A percentile compares a stretch with the other conserved stretches of the same genome.
These are phyloP conservation scores for Fraxinus angustifolia DNA, from an alignment of 305 asterid species.

Conservation along the genomic window DNA sequence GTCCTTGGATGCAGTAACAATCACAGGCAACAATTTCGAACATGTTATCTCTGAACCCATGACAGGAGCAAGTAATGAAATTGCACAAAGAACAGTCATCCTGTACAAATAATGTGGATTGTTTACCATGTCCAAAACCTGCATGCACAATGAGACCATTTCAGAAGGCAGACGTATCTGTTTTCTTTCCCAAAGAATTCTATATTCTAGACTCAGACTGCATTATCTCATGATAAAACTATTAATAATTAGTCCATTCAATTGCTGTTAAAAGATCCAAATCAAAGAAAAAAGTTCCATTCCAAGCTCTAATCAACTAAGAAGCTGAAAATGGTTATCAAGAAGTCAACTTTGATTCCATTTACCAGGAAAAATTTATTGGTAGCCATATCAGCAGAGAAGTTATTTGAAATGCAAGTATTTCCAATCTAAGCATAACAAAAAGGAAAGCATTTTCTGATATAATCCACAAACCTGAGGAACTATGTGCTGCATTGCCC, in stretches of 20 bases:
- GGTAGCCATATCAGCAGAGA: not conserved
- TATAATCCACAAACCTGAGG: constrained; percentile 33
- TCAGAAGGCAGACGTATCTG: not conserved
- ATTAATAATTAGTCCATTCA: not conserved
- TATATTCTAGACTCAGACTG: not conserved
- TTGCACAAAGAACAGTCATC: constrained; percentile 41
- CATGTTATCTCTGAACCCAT: constrained; percentile 46
- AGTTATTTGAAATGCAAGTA: not conserved
- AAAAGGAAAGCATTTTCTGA: not conserved
- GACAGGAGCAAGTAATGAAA: constrained; percentile 49
- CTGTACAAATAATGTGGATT: constrained; percentile 48
- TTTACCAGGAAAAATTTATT: not conserved
- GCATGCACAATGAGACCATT: not conserved
- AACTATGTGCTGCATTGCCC: constrained; percentile 48
- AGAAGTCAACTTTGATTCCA: not conserved
- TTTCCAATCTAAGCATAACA: not conserved
- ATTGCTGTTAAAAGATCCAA: not conserved
- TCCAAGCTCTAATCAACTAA: not conserved
- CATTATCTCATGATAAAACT: not conserved
- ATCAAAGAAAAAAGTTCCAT: not conserved
- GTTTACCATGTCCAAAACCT: constrained; percentile 42
- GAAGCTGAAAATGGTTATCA: not conserved
- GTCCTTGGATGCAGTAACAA: constrained; percentile 37
- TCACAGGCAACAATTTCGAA: constrained; percentile 40
- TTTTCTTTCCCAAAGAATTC: not conserved